These are phyloP conservation scores for Cystobasidium slooffiae DNA, from an alignment of 1,284 basidiomycete species.

Conservation along the genomic window DNA sequence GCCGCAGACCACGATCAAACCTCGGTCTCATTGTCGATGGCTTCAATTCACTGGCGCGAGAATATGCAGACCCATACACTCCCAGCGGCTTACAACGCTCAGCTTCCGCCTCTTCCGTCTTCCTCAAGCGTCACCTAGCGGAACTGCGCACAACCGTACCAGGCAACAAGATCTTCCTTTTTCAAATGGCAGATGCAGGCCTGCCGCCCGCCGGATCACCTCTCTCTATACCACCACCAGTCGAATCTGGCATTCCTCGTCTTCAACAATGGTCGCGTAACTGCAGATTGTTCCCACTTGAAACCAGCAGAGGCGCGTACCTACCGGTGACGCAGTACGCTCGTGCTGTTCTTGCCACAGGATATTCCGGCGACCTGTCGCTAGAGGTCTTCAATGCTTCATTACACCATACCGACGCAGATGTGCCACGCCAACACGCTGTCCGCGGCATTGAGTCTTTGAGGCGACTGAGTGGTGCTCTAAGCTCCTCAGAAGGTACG, in stretches of 20 bases:
- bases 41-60: constrained; percentile 58
- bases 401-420: constrained; percentile 46
- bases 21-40: constrained; percentile 58
- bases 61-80: constrained; percentile 55
- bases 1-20: constrained; percentile 53
- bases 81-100: constrained; percentile 34
- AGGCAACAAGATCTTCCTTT: constrained; percentile 55
- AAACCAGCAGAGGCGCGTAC: constrained; percentile 55
- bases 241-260: constrained; percentile 54
- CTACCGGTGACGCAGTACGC: constrained; percentile 56
- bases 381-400: constrained; percentile 58
- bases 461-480: background rate
- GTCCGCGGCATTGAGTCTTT: constrained; percentile 50
- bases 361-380: constrained; percentile 56
- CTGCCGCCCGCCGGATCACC: constrained; percentile 48
- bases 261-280: constrained; percentile 57
- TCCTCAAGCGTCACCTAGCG: constrained; percentile 21
- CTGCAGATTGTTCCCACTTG: constrained; percentile 57
- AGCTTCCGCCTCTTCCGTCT: constrained; percentile 15
- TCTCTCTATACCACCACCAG: constrained; percentile 46
- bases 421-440: constrained; percentile 54
- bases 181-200: constrained; percentile 58
- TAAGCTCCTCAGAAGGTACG: constrained; percentile 2
- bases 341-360: constrained; percentile 53
- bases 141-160: constrained; percentile 38